A percentile compares a stretch with the other conserved stretches of the same genome.
Evolutionary conservation across 805 yeast genomes (phyloP).

Genomic region (Saturnispora serradocipensis): DNA sequence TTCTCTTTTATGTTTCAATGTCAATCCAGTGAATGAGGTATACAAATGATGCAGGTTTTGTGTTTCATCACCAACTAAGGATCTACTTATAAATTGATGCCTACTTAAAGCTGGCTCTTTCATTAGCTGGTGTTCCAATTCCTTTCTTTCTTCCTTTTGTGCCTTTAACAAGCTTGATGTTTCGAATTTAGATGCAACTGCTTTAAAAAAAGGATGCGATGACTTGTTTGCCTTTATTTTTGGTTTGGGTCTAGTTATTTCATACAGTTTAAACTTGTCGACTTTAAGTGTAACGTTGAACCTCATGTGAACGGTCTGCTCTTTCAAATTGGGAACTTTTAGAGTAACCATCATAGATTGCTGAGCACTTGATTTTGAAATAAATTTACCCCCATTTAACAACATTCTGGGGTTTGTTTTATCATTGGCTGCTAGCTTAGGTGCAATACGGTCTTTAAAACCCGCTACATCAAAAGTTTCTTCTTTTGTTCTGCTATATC

Average conservation of each 20-base stretch:
- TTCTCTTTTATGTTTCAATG: not conserved
- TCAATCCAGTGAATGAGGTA: not conserved
- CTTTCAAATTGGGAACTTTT: not conserved
- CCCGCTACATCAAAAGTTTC: not conserved
- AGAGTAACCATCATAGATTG: not conserved
- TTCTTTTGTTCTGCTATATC: not conserved
- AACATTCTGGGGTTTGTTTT: not conserved
- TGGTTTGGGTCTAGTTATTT: not conserved
- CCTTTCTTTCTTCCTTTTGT: not conserved
- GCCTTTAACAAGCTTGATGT: not conserved
- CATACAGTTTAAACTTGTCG: not conserved
- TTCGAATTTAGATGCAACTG: slow-evolving; percentile 1
- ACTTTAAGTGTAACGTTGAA: slow-evolving; percentile 6
- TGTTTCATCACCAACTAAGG: not conserved
- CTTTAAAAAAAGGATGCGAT: slow-evolving; percentile 13
- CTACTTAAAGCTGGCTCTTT: slow-evolving; percentile 2
- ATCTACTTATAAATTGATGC: slow-evolving; percentile 6
- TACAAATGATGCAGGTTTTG: not conserved
- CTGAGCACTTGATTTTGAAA: not conserved
- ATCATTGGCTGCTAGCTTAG: not conserved
- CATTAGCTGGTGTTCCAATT: not conserved
- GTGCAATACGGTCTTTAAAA: not conserved
- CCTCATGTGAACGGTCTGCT: not conserved
- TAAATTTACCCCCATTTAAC: not conserved
- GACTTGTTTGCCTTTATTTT: slow-evolving; percentile 7